Evolutionary conservation across 2,329 filamentous ascomycete genomes (phyloP).

Genomic region (Chalaropsis thielavioides): DNA sequence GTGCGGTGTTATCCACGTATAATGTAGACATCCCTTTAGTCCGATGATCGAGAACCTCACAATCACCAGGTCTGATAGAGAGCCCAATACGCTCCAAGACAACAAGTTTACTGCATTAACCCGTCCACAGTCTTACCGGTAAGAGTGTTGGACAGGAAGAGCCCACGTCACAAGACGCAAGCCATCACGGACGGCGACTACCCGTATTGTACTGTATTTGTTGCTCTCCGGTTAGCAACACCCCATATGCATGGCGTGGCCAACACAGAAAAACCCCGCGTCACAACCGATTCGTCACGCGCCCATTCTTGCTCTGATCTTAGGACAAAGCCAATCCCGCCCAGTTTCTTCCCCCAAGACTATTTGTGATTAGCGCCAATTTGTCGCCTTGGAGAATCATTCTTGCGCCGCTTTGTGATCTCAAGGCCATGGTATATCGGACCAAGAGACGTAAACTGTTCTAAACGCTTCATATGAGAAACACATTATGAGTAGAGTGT

Average conservation of each 20-base stretch:
- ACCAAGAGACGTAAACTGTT: conserved; percentile 50
- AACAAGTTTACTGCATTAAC: neutral
- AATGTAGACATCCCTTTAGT: conserved; percentile 52
- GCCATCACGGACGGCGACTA: neutral
- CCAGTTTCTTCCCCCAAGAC: neutral
- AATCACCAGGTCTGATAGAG: conserved; percentile 45
- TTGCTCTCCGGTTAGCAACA: neutral
- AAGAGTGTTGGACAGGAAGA: neutral
- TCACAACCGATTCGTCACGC: neutral
- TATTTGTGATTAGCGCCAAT: neutral
- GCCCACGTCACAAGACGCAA: neutral
- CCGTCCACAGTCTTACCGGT: neutral
- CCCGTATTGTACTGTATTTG: neutral
- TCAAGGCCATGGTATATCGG: conserved; percentile 35
- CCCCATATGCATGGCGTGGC: neutral
- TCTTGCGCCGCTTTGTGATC: conserved; percentile 50
- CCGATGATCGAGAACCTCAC: conserved; percentile 43
- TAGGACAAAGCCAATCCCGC: neutral
- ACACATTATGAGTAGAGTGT: neutral
- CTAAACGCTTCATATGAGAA: conserved; percentile 23
- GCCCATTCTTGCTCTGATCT: neutral
- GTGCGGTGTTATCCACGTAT: neutral
- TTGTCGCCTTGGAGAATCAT: conserved; percentile 23
- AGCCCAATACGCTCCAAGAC: conserved; percentile 7
- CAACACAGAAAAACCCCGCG: neutral